Evolutionary conservation across 805 yeast genomes (phyloP), one percentile per base, ranked within the genome.

Genomic region (Ogataea nitratoaversa): DNA sequence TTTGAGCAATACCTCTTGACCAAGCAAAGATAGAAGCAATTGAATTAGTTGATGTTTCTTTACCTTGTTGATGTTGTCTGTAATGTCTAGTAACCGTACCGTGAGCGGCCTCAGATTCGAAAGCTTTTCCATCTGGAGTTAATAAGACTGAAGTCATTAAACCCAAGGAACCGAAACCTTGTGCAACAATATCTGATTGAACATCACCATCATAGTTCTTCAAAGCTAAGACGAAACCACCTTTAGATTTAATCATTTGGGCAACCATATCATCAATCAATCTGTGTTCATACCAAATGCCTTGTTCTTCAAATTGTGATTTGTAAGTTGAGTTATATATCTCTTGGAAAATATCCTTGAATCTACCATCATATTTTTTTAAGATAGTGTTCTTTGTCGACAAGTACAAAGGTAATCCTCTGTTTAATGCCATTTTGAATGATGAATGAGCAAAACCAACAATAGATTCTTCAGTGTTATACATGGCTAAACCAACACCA

Each of bases 131-230:
- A 65, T 91, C 97, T 37, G 97, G 95, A n/a, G 97, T 81, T 59
- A 89, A 79, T 53, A 91, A 76, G n/a, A 88, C 95, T 3, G 98
- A 91, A 24, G 98, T 89, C 98, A 91, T 91, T 54, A 91, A 76
- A 32, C 98, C 98, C 51, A 91, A 74, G 16, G 97, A 90, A 29
- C 98, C 98, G 56, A 91, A 91, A 29, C 98, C 98, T 69, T 91
- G 98, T 23, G 98, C 98, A 42, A 91, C 96, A 58, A 91, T 84
- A 65, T 91, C 98, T 13, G 95, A 83, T 69, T 89, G 90, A 41
- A 91, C 98, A 63, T 91, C 98, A 65, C 98, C 98, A 64, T 91
- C 98, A 68, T 91, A 91, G 72, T 91, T 91, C 74, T 91, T 91
- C 84, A 91, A 78, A 35, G 98, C 98, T 67, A 91, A 86, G 56